A percentile compares a stretch with the other conserved stretches of the same genome.
These are phyloP conservation scores for Picea sitchensis DNA, from an alignment of 75 land plant genomes.

Conservation along the genomic window DNA sequence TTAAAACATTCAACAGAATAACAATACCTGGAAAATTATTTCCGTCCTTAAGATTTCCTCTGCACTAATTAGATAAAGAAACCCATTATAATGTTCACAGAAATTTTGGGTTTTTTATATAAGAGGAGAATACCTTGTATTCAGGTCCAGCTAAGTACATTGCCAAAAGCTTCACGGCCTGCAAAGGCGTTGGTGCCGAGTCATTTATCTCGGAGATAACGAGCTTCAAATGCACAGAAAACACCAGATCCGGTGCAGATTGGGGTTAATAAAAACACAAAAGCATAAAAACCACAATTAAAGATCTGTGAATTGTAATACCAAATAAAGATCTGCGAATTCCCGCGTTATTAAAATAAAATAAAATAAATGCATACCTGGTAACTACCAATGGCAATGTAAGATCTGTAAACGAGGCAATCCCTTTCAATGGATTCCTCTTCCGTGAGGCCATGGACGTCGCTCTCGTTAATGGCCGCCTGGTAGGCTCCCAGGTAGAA, in stretches of 20 bases:
- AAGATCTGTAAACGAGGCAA: constrained; percentile 83
- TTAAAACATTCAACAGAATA: too few species aligned
- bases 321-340: neutral
- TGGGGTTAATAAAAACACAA: neutral
- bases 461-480: constrained; percentile 90
- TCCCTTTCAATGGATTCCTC: constrained; percentile 83
- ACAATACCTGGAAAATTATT: too few species aligned
- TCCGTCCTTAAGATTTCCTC: too few species aligned
- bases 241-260: constrained; percentile 12
- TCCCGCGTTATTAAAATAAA: neutral
- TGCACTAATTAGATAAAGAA: too few species aligned
- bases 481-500: constrained; percentile 96
- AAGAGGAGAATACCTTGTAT: constrained; percentile 48
- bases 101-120: too few species aligned
- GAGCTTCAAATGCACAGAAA: constrained; percentile 36
- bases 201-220: constrained; percentile 83
- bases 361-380: constrained; percentile 40
- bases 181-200: constrained; percentile 79
- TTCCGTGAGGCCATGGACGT: constrained; percentile 66
- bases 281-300: neutral
- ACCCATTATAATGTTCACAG: too few species aligned
- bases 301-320: constrained; percentile 1
- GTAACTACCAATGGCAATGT: constrained; percentile 86
- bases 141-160: constrained; percentile 57
- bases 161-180: constrained; percentile 91